Conservation (phyloP, 306 rosid species). For the Senna siamea region DNA sequence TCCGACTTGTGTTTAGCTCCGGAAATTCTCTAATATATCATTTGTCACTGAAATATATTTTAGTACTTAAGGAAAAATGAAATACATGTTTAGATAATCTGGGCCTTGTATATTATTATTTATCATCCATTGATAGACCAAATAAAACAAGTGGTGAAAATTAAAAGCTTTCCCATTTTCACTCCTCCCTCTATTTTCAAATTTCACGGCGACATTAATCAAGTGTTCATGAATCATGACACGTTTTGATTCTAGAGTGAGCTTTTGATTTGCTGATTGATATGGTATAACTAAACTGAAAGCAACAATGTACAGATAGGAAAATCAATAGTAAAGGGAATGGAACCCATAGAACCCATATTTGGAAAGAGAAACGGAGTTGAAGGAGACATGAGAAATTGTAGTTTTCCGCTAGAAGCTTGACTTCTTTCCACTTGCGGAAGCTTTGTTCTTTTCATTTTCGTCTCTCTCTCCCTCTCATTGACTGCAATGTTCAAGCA, state of each 20-base stretch:
- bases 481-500: not conserved
- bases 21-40: not conserved
- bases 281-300: slow-evolving; percentile 34
- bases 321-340: not conserved
- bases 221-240: not conserved
- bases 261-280: slow-evolving; percentile 9
- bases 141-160: not conserved
- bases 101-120: not conserved
- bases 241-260: not conserved
- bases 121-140: not conserved
- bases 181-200: not conserved
- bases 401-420: not conserved
- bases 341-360: slow-evolving; percentile 3
- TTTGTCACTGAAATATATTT: too few species aligned
- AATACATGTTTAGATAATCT: not conserved
- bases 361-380: slow-evolving; percentile 26
- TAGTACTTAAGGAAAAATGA: too few species aligned
- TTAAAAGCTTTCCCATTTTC: not conserved
- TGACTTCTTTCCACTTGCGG: not conserved
- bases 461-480: not conserved
- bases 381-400: slow-evolving; percentile 19
- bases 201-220: not conserved
- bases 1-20: not conserved
- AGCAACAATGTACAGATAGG: not conserved
- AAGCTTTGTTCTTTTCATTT: not conserved